Evolutionary conservation across 2,329 filamentous ascomycete genomes (phyloP).

Genomic region (Penicillium brasilianum): DNA sequence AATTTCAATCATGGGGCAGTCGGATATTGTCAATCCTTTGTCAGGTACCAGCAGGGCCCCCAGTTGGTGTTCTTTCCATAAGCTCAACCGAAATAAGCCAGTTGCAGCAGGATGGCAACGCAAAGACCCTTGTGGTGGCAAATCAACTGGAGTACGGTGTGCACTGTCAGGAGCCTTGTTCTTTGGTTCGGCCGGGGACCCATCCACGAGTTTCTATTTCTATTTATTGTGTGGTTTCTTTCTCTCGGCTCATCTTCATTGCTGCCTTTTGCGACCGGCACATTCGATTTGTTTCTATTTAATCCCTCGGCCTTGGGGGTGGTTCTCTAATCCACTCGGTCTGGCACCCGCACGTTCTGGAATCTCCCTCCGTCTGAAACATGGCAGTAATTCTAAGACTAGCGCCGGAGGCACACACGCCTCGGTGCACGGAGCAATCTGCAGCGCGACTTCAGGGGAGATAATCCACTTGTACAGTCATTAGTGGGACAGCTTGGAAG

Average conservation of each 20-base stretch:
- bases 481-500: not conserved
- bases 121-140: conserved; percentile 4
- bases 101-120: not conserved
- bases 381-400: conserved; percentile 26
- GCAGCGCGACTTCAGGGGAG: conserved; percentile 12
- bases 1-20: not conserved
- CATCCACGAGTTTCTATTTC: not conserved
- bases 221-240: not conserved
- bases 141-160: not conserved
- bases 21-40: not conserved
- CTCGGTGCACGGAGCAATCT: conserved; percentile 20
- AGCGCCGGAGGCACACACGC: conserved; percentile 19
- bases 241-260: not conserved
- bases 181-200: not conserved
- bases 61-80: not conserved
- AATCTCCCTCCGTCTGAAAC: conserved; percentile 26
- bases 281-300: conserved; percentile 9
- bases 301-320: not conserved
- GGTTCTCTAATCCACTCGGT: not conserved
- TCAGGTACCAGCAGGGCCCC: not conserved
- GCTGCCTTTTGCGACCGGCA: not conserved
- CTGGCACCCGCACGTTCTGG: conserved; percentile 1
- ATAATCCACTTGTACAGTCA: conserved; percentile 1
- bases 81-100: conserved; percentile 5
- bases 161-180: not conserved